Evolutionary conservation across 345 rosid species (phyloP).

Genomic region (Citrus sinensis): DNA sequence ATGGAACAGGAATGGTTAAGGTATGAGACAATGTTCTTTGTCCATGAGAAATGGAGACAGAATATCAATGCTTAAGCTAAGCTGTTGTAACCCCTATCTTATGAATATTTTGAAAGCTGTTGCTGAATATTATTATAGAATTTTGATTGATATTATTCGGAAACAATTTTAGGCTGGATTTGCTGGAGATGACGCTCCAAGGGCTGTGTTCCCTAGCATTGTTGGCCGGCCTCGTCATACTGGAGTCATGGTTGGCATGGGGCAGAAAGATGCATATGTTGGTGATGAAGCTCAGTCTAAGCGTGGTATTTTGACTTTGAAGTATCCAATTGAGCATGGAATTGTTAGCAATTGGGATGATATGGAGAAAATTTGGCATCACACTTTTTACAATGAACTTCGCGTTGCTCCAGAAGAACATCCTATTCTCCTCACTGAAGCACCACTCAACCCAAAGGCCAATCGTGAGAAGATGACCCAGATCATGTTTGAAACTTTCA

Average conservation of each 20-base stretch:
- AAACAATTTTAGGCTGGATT: conserved; percentile 52
- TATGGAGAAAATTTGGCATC: conserved; percentile 62
- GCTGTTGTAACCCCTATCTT: neutral
- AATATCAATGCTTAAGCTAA: neutral
- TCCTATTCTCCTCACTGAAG: conserved; percentile 76
- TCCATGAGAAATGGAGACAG: neutral
- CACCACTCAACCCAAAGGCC: conserved; percentile 76
- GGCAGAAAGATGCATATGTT: conserved; percentile 69
- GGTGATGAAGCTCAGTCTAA: conserved; percentile 81
- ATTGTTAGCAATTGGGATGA: conserved; percentile 85
- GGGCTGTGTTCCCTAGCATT: conserved; percentile 73
- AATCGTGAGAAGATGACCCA: conserved; percentile 84
- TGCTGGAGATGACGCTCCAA: conserved; percentile 69
- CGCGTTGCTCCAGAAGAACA: conserved; percentile 84
- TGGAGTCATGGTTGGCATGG: conserved; percentile 79
- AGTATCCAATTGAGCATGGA: conserved; percentile 79
- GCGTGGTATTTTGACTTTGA: conserved; percentile 71
- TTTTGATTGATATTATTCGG: neutral
- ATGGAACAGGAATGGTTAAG: conserved; percentile 56
- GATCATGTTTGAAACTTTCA: conserved; percentile 73
- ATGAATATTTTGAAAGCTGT: neutral
- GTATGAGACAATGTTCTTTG: conserved; percentile 10
- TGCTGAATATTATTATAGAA: neutral
- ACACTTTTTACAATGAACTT: conserved; percentile 74
- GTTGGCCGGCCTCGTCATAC: conserved; percentile 70